Evolutionary conservation across 805 yeast species (phyloP), one percentile per base, ranked within the genome.

Genomic region (Spathaspora passalidarum): DNA sequence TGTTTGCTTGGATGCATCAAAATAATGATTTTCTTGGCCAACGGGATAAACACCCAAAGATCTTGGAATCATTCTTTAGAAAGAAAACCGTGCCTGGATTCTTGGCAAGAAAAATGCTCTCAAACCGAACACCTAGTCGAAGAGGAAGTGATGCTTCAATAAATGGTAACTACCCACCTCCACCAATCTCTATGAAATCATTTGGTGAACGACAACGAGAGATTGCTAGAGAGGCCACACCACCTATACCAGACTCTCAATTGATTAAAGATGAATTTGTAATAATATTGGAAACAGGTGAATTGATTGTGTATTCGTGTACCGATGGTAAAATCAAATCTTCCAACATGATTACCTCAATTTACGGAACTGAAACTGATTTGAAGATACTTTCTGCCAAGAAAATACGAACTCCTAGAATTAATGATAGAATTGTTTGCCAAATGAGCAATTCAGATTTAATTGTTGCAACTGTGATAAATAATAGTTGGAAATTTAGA

Each of bases 401-500:
- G 43, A 77, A 78, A 49, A 60, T 88, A 9, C 59, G 75, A 2
- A 83, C 95, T 0, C 88, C 95, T 4, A 73, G 94, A 58, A 83
- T 87, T 20, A 83, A 80, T 55, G 94, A 87, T 59, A 70, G 91
- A 49, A 65, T 88, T 23, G 80, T 88, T 1, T 78, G 82, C 47
- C 71, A 76, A 40, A 65, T 78, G 3, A 65, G 63, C 10, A 71
- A 71, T 40, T 25, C 32, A 10, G 76, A 76, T 32, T 54, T 86
- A 11, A 65, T 84, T 4, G 81, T 86, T 3, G 82, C 84, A 1
- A 80, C 87, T 0, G 82, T 76, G 1, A 65, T 81, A n/a, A 83
- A 82, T 52, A 82, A 83, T 54, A 73, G 72, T 47, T 84, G 91
- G 90, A 79, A 73, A 52, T 72, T 79, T 21, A 64, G 84, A 52